Conservation (phyloP, 1,284 basidiomycete genomes). For the Naganishia sp. region DNA sequence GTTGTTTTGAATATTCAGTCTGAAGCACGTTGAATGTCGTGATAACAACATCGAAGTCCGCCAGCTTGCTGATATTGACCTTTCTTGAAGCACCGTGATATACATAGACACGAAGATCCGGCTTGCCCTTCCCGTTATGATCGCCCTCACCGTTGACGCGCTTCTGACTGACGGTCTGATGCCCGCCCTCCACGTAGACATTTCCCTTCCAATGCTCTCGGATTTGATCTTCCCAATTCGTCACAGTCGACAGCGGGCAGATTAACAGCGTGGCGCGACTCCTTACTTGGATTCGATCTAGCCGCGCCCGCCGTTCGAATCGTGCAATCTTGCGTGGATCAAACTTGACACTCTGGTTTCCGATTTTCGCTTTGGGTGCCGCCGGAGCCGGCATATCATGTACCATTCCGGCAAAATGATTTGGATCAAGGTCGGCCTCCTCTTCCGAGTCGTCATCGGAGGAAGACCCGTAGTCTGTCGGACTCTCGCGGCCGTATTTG, state of each 20-base stretch:
- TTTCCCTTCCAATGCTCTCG: conserved; percentile 89
- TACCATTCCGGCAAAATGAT: conserved; percentile 72
- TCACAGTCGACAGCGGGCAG: conserved; percentile 92
- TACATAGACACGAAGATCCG: conserved; percentile 75
- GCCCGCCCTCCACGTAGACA: conserved; percentile 76
- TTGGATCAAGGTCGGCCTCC: conserved; percentile 58
- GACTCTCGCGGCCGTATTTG: conserved; percentile 64
- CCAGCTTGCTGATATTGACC: conserved; percentile 77
- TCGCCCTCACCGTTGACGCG: conserved; percentile 38
- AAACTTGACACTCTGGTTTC: conserved; percentile 57
- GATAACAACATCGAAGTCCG: conserved; percentile 94
- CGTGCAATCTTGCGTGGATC: conserved; percentile 64
- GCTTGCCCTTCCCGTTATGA: conserved; percentile 38
- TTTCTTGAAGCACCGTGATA: conserved; percentile 93
- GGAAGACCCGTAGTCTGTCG: conserved; percentile 39
- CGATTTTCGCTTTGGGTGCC: conserved; percentile 45
- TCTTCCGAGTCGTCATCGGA: conserved; percentile 53
- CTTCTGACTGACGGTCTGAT: conserved; percentile 47
- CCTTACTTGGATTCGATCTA: conserved; percentile 58
- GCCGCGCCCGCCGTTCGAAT: conserved; percentile 54
- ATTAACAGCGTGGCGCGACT: conserved; percentile 93
- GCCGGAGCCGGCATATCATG: conserved; percentile 72
- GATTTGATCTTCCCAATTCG: conserved; percentile 99
- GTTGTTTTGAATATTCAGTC: conserved; percentile 91
- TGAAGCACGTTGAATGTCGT: conserved; percentile 96